A percentile compares a stretch with the other conserved stretches of the same genome.
These are phyloP conservation scores for Aspergillaceae sp. DNA, from an alignment of 2,329 filamentous ascomycete genomes.

Conservation along the genomic window DNA sequence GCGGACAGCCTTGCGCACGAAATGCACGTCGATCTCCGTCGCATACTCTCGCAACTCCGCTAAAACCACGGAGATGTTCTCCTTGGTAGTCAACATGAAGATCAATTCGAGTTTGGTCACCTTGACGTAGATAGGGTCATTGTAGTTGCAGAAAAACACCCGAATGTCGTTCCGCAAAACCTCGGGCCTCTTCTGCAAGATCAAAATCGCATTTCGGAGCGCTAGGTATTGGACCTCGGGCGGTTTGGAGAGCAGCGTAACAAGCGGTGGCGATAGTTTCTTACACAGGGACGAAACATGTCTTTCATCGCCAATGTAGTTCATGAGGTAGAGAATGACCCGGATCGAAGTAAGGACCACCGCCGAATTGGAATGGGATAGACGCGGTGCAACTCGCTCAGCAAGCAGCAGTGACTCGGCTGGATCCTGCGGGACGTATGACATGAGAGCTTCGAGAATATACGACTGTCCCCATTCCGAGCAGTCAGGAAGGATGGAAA, in stretches of 20 bases:
- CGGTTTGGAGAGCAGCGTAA: conserved; percentile 89
- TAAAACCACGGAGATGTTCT: conserved; percentile 90
- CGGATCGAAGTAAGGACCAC: conserved; percentile 94
- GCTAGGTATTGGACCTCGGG: conserved; percentile 98
- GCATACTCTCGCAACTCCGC: conserved; percentile 92
- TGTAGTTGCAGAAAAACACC: conserved; percentile 99
- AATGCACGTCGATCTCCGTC: conserved; percentile 97
- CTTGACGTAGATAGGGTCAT: conserved; percentile 98
- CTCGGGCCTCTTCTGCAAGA: conserved; percentile 84
- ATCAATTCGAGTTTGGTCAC: conserved; percentile 97
- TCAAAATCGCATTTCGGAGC: conserved; percentile 83
- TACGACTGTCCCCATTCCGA: conserved; percentile 99
- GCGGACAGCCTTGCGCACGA: conserved; percentile 92
- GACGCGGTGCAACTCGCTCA: conserved; percentile 85
- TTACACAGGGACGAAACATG: conserved; percentile 78
- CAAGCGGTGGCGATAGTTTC: conserved; percentile 88
- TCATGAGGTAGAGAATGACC: conserved; percentile 95
- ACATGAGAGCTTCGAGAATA: conserved; percentile 94
- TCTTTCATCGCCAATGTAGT: conserved; percentile 90
- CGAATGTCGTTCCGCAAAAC: conserved; percentile 93
- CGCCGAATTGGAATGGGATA: conserved; percentile 94
- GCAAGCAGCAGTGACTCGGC: conserved; percentile 81
- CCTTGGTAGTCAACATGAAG: conserved; percentile 94
- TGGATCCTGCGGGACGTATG: conserved; percentile 88
- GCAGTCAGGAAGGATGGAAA: conserved; percentile 90